These are phyloP conservation scores for Pleomassaria siparia DNA, from an alignment of 2,329 filamentous ascomycete genomes.

Conservation along the genomic window DNA sequence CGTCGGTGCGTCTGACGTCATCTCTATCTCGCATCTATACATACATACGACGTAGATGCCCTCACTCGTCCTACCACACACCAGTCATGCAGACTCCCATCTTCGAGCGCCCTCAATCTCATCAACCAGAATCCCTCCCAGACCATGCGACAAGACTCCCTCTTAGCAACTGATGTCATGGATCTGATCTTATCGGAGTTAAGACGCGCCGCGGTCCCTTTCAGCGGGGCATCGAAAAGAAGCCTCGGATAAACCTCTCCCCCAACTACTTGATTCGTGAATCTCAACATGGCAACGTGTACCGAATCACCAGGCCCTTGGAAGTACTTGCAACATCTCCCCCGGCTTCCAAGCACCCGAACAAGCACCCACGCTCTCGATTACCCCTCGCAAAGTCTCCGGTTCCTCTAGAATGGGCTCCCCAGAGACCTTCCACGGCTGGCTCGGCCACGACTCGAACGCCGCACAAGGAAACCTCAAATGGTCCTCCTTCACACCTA, in stretches of 20 bases:
- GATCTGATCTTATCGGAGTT: background rate
- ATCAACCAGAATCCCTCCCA: no score
- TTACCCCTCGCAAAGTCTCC: background rate
- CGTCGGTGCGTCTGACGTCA: no score
- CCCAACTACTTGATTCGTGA: conserved; percentile 1
- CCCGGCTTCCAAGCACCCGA: background rate
- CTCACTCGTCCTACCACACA: no score
- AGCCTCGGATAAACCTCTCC: conserved; percentile 6
- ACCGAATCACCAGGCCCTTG: background rate
- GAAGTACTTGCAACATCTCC: background rate
- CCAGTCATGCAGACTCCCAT: no score
- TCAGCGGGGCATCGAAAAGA: conserved; percentile 2
- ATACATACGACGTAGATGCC: no score
- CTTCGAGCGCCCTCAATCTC: no score
- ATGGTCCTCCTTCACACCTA: conserved; percentile 53
- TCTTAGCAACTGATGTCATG: background rate
- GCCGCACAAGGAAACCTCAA: conserved; percentile 57
- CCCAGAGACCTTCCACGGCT: conserved; percentile 57
- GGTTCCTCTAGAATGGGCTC: conserved; percentile 21
- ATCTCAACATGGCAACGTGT: background rate
- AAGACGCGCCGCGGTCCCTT: background rate
- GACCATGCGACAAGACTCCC: background rate
- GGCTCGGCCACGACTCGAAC: conserved; percentile 55
- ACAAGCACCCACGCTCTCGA: background rate
- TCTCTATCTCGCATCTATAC: no score